A percentile compares a stretch with the other conserved stretches of the same genome.
These are phyloP conservation scores for Lichtheimia ramosa DNA, from an alignment of 371 early-diverging fungal species.

Conservation along the genomic window DNA sequence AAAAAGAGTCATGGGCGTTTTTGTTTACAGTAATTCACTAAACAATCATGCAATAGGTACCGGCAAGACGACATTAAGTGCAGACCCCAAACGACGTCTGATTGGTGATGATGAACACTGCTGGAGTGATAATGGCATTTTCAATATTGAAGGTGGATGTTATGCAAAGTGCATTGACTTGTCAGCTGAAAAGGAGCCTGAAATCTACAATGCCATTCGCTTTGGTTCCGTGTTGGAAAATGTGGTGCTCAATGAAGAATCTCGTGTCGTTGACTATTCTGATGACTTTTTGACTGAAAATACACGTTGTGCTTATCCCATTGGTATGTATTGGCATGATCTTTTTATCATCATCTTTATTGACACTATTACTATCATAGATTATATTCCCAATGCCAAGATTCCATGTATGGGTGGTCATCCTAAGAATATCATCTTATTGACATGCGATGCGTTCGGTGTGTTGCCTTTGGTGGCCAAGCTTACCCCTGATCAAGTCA, in stretches of 20 bases:
- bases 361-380: conserved; percentile 20
- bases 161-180: conserved; percentile 97
- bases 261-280: conserved; percentile 87
- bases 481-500: conserved; percentile 88
- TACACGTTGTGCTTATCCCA: conserved; percentile 98
- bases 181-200: conserved; percentile 95
- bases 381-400: conserved; percentile 96
- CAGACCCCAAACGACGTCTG: conserved; percentile 89
- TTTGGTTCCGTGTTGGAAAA: conserved; percentile 96
- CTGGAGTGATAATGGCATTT: conserved; percentile 94
- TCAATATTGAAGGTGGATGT: conserved; percentile 99
- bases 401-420: conserved; percentile 92
- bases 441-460: conserved; percentile 98
- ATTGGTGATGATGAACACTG: conserved; percentile 99
- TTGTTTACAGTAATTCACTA: background rate
- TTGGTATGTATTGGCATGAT: conserved; percentile 32
- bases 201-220: conserved; percentile 94
- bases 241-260: conserved; percentile 82
- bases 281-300: conserved; percentile 90
- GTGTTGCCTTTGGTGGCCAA: conserved; percentile 95
- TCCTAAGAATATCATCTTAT: conserved; percentile 94
- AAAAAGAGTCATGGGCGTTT: background rate
- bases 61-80: conserved; percentile 97
- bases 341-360: background rate
- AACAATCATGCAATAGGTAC: conserved; percentile 46